Evolutionary conservation across 2,329 filamentous ascomycete species (phyloP).

Genomic region (Clarireedia paspali): DNA sequence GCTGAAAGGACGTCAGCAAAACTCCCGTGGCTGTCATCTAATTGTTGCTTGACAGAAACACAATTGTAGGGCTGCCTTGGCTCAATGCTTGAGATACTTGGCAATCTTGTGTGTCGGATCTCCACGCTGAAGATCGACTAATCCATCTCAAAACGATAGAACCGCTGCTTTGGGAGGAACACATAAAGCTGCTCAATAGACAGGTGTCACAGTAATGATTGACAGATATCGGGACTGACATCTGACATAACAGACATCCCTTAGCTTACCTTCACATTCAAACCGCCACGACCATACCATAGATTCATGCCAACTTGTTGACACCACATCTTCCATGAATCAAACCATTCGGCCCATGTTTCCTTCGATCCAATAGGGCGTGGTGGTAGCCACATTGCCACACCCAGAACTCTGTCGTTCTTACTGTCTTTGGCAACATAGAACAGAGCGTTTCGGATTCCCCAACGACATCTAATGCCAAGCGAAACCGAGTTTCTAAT

Average conservation of each 20-base stretch:
- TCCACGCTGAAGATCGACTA: not conserved
- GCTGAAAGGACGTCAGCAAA: conserved; percentile 28
- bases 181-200: not conserved
- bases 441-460: conserved; percentile 62
- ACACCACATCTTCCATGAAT: conserved; percentile 58
- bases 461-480: conserved; percentile 59
- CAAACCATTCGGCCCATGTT: conserved; percentile 55
- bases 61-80: not conserved
- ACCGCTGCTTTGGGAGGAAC: not conserved
- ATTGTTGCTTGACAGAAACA: not conserved
- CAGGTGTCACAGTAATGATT: not conserved
- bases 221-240: no score
- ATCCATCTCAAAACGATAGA: not conserved
- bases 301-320: conserved; percentile 61
- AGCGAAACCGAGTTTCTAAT: conserved; percentile 22
- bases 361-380: conserved; percentile 38
- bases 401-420: conserved; percentile 51
- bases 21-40: not conserved
- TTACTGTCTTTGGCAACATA: conserved; percentile 57
- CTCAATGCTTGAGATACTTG: not conserved
- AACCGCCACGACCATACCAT: conserved; percentile 59
- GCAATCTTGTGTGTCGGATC: not conserved
- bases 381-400: conserved; percentile 66
- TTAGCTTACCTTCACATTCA: conserved; percentile 47
- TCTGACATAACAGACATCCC: conserved; percentile 7